Evolutionary conservation across 495 filamentous ascomycete species (phyloP), one percentile per base, ranked within the genome.

Genomic region (Parathielavia hyrcaniae): DNA sequence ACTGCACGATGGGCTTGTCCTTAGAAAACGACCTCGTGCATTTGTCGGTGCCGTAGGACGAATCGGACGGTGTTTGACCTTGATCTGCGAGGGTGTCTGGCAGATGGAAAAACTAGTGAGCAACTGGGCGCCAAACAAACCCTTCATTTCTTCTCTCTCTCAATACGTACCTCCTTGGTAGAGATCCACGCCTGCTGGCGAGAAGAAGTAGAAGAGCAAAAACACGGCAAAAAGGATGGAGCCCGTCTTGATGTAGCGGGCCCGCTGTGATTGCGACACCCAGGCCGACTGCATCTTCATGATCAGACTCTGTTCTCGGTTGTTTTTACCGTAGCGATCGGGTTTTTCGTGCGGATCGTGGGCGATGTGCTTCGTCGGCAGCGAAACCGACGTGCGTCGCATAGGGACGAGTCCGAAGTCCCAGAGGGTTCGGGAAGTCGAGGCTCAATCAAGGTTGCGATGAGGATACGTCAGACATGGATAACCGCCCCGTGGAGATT

Each of bases 1-100:
- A 97, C 67, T 98, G 93, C 59, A 97, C 85, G 61, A 98, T 78
- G 26, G 95, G 95, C 75, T 96, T 98, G 44, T 87, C 83, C 35
- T 84, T 81, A 55, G 90, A 88, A 71, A 78, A 83, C 30, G 92
- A 89, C 68, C 84, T 88, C 48, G 83, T 83, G 79, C 93, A 98
- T 74, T 81, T 86, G 38, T 82, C 73, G 57, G 85, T 87, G 53
- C 80, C 79, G 43, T 79, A 75, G 0, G 83, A 78, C 1, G 80
- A 76, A 63, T 88, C 84, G 20, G 78, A 70, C 4, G 85, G 80
- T 14, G 59, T 56, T 61, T 87, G 80, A 55, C 81, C 80, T 38
- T 71, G 61, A 55, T 86, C 78, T 52, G 81, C 79, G 4, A 46
- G 38, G 11, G n/a, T 20, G 17, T 44, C 16, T 20, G 41, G 9